These are phyloP conservation scores for Boechera retrofracta DNA, from an alignment of 345 rosid species.

Conservation along the genomic window DNA sequence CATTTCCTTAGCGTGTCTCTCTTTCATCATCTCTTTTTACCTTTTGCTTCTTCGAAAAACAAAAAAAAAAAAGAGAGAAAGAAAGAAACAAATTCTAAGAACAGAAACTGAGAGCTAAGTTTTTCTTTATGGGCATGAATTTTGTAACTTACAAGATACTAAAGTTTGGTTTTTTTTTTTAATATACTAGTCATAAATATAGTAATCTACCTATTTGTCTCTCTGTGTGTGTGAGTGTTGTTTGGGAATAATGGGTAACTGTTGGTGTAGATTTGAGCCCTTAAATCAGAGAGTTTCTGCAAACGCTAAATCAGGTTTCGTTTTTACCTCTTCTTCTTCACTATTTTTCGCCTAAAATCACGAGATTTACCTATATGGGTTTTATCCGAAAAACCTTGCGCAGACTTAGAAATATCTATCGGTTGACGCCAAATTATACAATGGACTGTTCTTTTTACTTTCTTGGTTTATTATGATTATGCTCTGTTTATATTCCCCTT, in stretches of 20 bases:
- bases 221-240: constrained; percentile 20
- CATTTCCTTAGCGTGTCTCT: constrained; percentile 31
- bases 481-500: constrained; percentile 34
- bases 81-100: constrained; percentile 6
- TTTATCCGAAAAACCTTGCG: not conserved
- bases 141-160: constrained; percentile 26
- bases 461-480: constrained; percentile 29
- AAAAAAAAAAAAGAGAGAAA: not conserved
- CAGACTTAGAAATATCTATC: not conserved
- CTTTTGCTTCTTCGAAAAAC: constrained; percentile 26
- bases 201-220: not conserved
- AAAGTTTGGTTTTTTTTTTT: constrained; percentile 27
- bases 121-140: constrained; percentile 26
- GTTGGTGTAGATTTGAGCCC: constrained; percentile 75
- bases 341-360: constrained; percentile 2
- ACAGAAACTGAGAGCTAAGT: constrained; percentile 19
- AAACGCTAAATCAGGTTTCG: constrained; percentile 82
- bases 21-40: constrained; percentile 32
- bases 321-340: constrained; percentile 20
- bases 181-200: constrained; percentile 1
- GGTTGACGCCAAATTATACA: constrained; percentile 18
- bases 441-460: not conserved
- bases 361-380: constrained; percentile 14
- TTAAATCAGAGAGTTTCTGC: constrained; percentile 80
- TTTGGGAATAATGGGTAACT: constrained; percentile 75